Evolutionary conservation across 2,329 filamentous ascomycete species (phyloP), one percentile per base, ranked within the genome.

Genomic region (Beauveria medogensis): DNA sequence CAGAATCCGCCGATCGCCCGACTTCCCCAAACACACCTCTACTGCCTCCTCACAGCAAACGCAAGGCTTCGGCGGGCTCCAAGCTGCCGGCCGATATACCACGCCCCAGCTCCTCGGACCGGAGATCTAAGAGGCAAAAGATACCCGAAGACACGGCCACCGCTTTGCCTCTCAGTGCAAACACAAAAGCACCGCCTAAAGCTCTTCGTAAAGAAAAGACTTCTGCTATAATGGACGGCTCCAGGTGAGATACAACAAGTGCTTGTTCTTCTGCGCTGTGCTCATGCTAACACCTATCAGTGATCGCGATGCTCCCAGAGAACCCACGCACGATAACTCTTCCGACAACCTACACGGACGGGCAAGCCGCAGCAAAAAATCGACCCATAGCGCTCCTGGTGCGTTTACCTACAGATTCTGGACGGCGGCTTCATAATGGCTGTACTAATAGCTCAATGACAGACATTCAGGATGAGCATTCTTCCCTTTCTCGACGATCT

Each of bases 101-200:
- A 28, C 67, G 67, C 26, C 59, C 71, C 41, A 67, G 65, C 62
- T 68, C 74, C 55, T 74, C 82, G 64, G 72, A 80, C 69, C 82
- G 85, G 75, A 83, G 84, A 74, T 79, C 85, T 73, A 93, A 91
- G 78, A 84, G 87, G 74, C 85, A 85, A 73, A 90, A 88, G 74
- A 81, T 85, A 64, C 75, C 81, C 69, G 82, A 83, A 67, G 68
- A 48, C 30, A 41, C 58, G 12, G 41, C 50, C 30, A 22, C 48
- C n/a, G 7, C 77, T 63, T 67, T 73, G 51, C 67, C 74, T 63
- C 71, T 69, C 60, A 69, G 75, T 62, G 67, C 68, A 47, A 63
- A 65, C 61, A 60, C 65, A 47, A 60, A 69, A 63, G 54, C 66
- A 72, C 69, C 68, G 68, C 71, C 78, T 54, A 73, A 78, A 65